These are phyloP conservation scores for carrot (Daucus carota) DNA, from an alignment of 129 eudicot genomes.

Conservation along the genomic window DNA sequence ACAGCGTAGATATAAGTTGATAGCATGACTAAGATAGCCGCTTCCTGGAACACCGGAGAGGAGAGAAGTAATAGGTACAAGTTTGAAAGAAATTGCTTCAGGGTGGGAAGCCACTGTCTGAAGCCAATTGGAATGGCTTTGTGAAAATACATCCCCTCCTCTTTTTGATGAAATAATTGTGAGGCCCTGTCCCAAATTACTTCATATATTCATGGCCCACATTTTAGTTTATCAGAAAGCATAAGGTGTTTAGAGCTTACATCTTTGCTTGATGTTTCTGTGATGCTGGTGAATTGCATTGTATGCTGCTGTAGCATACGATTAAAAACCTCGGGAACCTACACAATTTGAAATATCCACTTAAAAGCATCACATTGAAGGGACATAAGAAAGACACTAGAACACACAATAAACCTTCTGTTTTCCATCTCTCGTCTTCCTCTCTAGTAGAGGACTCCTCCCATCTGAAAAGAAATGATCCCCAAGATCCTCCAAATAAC, in stretches of 20 bases:
- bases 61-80: conserved; percentile 81
- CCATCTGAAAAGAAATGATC: conserved; percentile 79
- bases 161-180: conserved; percentile 71
- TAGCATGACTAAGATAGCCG: conserved; percentile 90
- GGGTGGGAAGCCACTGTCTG: conserved; percentile 73
- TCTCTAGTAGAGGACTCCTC: conserved; percentile 51
- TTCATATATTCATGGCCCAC: conserved; percentile 11
- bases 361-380: neutral
- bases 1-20: conserved; percentile 85
- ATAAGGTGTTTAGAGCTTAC: conserved; percentile 30
- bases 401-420: conserved; percentile 38
- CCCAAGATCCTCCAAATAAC: conserved; percentile 85
- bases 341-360: conserved; percentile 9
- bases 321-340: conserved; percentile 84
- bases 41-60: conserved; percentile 86
- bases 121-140: conserved; percentile 82
- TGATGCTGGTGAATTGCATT: conserved; percentile 61
- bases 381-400: neutral
- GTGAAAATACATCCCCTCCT: conserved; percentile 73
- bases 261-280: conserved; percentile 86
- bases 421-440: conserved; percentile 52
- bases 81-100: conserved; percentile 68
- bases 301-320: conserved; percentile 78
- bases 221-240: conserved; percentile 1
- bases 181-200: conserved; percentile 54